These are phyloP conservation scores for Apiospora marii DNA, from an alignment of 2,329 filamentous ascomycete species.

Conservation along the genomic window DNA sequence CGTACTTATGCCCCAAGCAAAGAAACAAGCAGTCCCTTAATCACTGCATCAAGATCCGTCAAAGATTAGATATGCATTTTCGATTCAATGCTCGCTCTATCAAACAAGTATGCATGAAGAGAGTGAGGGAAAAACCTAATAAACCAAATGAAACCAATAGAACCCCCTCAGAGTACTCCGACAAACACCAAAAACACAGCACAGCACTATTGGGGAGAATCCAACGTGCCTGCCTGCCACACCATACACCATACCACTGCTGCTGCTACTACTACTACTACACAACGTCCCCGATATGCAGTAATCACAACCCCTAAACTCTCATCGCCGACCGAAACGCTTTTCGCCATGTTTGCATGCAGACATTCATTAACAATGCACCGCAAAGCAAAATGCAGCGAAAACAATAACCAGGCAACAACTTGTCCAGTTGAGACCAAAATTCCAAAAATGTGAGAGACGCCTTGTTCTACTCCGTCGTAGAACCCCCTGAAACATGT, in stretches of 20 bases:
- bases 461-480: slow-evolving; percentile 1
- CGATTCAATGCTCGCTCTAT: slow-evolving; percentile 14
- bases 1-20: neutral
- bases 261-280: slow-evolving; percentile 15
- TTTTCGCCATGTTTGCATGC: slow-evolving; percentile 14
- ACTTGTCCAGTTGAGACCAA: slow-evolving; percentile 6
- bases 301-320: neutral
- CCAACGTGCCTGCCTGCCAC: neutral
- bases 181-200: slow-evolving; percentile 14
- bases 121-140: neutral
- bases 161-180: neutral
- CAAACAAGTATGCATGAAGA: neutral
- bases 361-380: slow-evolving; percentile 12
- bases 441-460: slow-evolving; percentile 4
- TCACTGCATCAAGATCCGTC: neutral
- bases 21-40: neutral
- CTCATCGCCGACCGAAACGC: neutral
- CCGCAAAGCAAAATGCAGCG: slow-evolving; percentile 14
- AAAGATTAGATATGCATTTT: neutral
- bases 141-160: slow-evolving; percentile 5
- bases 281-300: slow-evolving; percentile 9
- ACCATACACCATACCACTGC: neutral
- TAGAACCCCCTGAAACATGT: slow-evolving; percentile 17
- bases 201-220: neutral
- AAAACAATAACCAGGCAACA: neutral